Conservation (phyloP, 108 stramenopile species). For the Fistulifera solaris region DNA sequence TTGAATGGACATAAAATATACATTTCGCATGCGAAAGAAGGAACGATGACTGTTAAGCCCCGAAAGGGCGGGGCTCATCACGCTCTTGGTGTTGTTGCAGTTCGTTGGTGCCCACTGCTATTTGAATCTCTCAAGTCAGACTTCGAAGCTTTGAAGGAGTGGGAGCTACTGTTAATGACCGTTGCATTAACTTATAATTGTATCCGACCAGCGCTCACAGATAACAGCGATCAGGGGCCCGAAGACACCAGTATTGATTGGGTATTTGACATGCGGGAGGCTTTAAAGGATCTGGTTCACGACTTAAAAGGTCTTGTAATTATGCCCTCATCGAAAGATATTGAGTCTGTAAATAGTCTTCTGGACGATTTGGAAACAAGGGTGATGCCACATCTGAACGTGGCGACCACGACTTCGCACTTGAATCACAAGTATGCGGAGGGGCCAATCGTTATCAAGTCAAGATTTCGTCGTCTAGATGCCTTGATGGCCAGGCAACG, state of each 20-base stretch:
- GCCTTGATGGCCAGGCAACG: too few relatives aligned
- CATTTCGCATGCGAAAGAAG: conserved; percentile 33
- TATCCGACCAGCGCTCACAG: conserved; percentile 1
- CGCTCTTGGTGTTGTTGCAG: conserved; percentile 41
- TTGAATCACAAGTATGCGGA: too few relatives aligned
- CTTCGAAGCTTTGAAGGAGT: conserved; percentile 25
- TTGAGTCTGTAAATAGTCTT: too few relatives aligned
- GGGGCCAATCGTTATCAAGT: too few relatives aligned
- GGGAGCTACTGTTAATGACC: conserved; percentile 17
- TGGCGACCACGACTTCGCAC: too few relatives aligned
- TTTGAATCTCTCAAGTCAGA: conserved; percentile 58
- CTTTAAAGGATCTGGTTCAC: background rate
- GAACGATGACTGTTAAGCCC: conserved; percentile 33
- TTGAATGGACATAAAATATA: conserved; percentile 38
- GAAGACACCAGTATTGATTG: background rate
- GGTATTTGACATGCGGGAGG: background rate
- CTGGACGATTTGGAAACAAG: too few relatives aligned
- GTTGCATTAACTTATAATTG: conserved; percentile 9
- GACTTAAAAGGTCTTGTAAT: too few relatives aligned
- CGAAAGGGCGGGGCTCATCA: conserved; percentile 54
- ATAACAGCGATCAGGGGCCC: background rate
- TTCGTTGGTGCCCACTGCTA: conserved; percentile 62
- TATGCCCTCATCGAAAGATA: too few relatives aligned
- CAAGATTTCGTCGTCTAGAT: too few relatives aligned
- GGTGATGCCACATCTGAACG: too few relatives aligned